Evolutionary conservation across 352 stramenopile species (phyloP).

Genomic region (Pythium insidiosum): DNA sequence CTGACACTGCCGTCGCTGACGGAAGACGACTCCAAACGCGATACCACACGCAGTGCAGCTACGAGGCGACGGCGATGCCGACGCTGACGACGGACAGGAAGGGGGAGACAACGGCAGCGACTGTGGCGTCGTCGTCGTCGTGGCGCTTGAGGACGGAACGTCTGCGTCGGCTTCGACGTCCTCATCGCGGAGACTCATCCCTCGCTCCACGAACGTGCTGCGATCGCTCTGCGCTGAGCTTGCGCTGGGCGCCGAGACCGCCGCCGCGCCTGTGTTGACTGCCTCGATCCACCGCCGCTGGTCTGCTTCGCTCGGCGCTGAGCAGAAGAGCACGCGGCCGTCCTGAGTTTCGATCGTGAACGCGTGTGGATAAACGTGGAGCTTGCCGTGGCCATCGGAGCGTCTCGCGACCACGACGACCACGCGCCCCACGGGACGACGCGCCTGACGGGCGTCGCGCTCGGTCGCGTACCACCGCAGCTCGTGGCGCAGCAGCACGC

Average conservation of each 20-base stretch:
- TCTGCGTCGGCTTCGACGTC: no score
- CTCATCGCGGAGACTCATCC: no score
- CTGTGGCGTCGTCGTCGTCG: not conserved
- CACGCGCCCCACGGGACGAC: constrained; percentile 11
- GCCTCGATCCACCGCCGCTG: constrained; percentile 19
- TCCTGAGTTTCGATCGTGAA: constrained; percentile 20
- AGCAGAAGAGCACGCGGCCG: constrained; percentile 23
- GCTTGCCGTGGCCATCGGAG: constrained; percentile 12
- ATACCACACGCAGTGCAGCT: constrained; percentile 18
- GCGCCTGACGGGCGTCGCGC: constrained; percentile 18
- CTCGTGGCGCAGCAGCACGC: constrained; percentile 18
- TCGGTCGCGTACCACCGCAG: constrained; percentile 23
- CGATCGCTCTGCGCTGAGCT: no score
- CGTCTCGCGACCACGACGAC: constrained; percentile 4
- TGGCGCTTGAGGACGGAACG: no score
- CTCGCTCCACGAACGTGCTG: no score
- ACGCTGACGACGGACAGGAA: not conserved
- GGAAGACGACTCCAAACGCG: constrained; percentile 13
- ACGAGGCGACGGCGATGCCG: not conserved
- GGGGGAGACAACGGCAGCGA: not conserved
- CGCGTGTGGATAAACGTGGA: constrained; percentile 23
- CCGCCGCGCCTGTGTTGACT: constrained; percentile 5
- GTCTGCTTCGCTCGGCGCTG: constrained; percentile 15
- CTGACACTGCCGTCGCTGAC: constrained; percentile 10
- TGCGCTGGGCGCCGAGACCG: no score